Percentiles rank a stretch among this genome's conserved stretches.
phyloP scores from a whole-genome alignment of 2,329 filamentous ascomycete genomes.

The Xylaria sp. region DNA sequence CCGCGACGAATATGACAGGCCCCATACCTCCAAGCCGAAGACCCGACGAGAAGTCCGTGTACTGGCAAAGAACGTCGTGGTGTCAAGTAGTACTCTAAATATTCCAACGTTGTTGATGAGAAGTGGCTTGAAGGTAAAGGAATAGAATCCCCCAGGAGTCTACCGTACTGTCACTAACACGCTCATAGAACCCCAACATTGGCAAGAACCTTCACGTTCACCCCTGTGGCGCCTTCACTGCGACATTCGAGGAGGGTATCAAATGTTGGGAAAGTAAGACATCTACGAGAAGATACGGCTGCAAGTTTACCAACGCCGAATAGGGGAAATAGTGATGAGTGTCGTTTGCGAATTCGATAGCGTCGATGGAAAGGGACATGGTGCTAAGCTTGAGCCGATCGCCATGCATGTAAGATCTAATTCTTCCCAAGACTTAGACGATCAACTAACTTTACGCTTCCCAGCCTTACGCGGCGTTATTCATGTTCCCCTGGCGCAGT shows the following conservation, averaged over 20 bases:
- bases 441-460: too few relatives aligned
- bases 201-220: constrained; percentile 81
- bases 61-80: constrained; percentile 76
- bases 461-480: constrained; percentile 64
- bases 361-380: constrained; percentile 75
- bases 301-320: background rate
- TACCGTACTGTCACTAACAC: background rate
- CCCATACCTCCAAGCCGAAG: constrained; percentile 53
- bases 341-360: constrained; percentile 78
- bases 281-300: background rate
- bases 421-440: too few relatives aligned
- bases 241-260: constrained; percentile 67
- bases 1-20: constrained; percentile 62
- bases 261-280: constrained; percentile 62
- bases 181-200: constrained; percentile 68
- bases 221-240: constrained; percentile 62
- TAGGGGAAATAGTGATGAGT: constrained; percentile 40
- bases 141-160: constrained; percentile 20
- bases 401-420: constrained; percentile 63
- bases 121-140: constrained; percentile 74
- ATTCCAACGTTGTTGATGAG: constrained; percentile 75
- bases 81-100: constrained; percentile 74
- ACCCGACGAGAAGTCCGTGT: constrained; percentile 66
- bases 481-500: constrained; percentile 64
- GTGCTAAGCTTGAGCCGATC: constrained; percentile 74